These are phyloP conservation scores for Blastomyces parvus DNA, from an alignment of 2,329 filamentous ascomycete genomes.

Conservation along the genomic window DNA sequence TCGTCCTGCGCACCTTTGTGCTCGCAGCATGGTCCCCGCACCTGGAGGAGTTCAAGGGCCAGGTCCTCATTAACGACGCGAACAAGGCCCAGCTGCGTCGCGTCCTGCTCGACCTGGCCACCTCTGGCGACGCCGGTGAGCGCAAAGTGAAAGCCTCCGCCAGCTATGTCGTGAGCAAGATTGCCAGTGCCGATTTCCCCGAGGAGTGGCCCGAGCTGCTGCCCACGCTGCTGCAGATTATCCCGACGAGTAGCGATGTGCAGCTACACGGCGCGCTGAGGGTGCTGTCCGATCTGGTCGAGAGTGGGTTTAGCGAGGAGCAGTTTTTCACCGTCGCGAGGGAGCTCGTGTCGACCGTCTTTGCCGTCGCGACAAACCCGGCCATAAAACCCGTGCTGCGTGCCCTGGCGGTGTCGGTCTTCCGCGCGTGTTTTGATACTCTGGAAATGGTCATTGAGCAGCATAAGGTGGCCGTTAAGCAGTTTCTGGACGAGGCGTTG, in stretches of 20 bases:
- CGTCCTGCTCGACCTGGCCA: constrained; percentile 65
- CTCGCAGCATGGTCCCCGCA: constrained; percentile 72
- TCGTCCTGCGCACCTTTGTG: constrained; percentile 73
- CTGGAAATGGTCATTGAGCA: constrained; percentile 96
- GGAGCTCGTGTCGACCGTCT: constrained; percentile 74
- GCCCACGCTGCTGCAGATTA: constrained; percentile 65
- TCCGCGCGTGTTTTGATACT: constrained; percentile 84
- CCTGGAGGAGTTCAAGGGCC: constrained; percentile 60
- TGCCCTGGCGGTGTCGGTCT: constrained; percentile 79
- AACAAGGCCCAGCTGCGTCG: constrained; percentile 65
- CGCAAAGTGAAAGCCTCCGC: constrained; percentile 83
- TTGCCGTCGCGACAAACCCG: constrained; percentile 69
- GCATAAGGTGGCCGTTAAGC: constrained; percentile 74
- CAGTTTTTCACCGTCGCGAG: constrained; percentile 88
- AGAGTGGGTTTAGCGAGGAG: constrained; percentile 85
- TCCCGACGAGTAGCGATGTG: constrained; percentile 63
- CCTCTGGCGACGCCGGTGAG: constrained; percentile 60
- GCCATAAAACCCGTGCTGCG: constrained; percentile 65
- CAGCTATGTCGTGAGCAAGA: constrained; percentile 85
- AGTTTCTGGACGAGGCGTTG: constrained; percentile 79
- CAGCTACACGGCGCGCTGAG: constrained; percentile 84
- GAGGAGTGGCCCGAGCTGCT: constrained; percentile 90
- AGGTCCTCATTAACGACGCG: constrained; percentile 59
- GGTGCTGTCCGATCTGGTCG: constrained; percentile 80
- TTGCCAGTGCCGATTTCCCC: constrained; percentile 85